Evolutionary conservation across 306 rosid species (phyloP), one percentile per base, ranked within the genome.

Genomic region (Heteromeles arbutifolia): DNA sequence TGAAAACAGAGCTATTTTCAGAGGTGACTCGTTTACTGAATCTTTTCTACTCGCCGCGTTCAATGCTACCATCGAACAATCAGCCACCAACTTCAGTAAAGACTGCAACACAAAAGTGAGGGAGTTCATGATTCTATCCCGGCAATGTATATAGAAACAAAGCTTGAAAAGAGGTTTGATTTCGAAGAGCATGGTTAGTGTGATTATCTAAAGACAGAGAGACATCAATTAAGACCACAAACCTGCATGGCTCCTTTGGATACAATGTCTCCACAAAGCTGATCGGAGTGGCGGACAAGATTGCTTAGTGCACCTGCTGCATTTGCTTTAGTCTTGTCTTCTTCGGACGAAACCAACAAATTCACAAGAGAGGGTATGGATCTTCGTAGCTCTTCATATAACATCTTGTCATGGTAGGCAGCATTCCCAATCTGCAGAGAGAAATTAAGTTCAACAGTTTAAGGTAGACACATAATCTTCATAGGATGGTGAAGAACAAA

Each of bases 281-380:
- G 81, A 74, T 81, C 86, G 80, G 97, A 92, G 87, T 95, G 90
- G 77, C 99, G 97, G 82, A 92, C 88, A 74, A 95, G 93, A 87
- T 95, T 92, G 87, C 97, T 95, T 59, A 95, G 87, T 69, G 99
- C 99, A 72, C 99, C 99, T 8, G 97, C 99, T 15, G 99, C 99
- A 89, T 95, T 95, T 76, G 97, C 96, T 83, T 92, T 95, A 1
- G 99, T 95, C 86, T 95, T 95, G 83, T 95, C 96, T 72, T 95
- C 99, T 79, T 95, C 96, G 3, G 91, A 77, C 45, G 86, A 87
- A 82, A 86, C 86, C 83, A 93, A 74, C 80, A 91, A 81, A 72
- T 88, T 87, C 67, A 89, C 92, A 71, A 91, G 84, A 18, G 88
- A 90, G 82, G 98, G 98, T 74, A 93, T 91, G 8, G 98, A 91